Conservation (phyloP, 345 rosid genomes). For the Arabidopsis arenosa region DNA sequence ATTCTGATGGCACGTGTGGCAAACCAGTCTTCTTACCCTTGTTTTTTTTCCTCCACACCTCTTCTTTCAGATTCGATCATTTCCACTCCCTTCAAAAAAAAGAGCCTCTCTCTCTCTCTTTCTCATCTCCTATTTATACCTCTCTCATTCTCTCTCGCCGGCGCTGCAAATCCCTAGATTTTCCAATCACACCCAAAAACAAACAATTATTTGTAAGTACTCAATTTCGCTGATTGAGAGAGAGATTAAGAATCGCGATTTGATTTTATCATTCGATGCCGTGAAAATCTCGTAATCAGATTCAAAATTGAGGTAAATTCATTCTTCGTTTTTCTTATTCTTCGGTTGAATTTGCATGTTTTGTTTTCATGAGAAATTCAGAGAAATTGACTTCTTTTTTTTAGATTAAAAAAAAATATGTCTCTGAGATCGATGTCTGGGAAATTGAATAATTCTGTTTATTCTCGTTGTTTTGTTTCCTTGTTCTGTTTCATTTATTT, state of each 20-base stretch:
- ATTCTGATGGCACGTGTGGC: conserved; percentile 46
- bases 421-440: conserved; percentile 34
- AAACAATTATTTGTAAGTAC: not conserved
- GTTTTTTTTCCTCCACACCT: conserved; percentile 29
- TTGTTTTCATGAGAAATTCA: conserved; percentile 15
- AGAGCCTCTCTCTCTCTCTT: conserved; percentile 20
- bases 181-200: conserved; percentile 1
- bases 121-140: conserved; percentile 28
- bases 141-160: conserved; percentile 47
- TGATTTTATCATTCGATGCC: conserved; percentile 15
- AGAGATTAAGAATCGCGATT: conserved; percentile 3
- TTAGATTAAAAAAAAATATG: not conserved
- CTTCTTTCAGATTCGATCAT: conserved; percentile 45
- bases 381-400: not conserved
- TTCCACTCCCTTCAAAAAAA: conserved; percentile 31
- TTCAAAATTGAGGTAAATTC: conserved; percentile 31
- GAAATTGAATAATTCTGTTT: conserved; percentile 36
- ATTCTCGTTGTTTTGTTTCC: not conserved
- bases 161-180: conserved; percentile 49
- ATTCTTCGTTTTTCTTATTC: not conserved
- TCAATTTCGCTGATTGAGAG: not conserved
- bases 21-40: conserved; percentile 19
- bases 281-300: conserved; percentile 31
- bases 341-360: conserved; percentile 35
- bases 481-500: not conserved